Evolutionary conservation across 345 rosid species (phyloP).

Genomic region (Heritiera fomes): DNA sequence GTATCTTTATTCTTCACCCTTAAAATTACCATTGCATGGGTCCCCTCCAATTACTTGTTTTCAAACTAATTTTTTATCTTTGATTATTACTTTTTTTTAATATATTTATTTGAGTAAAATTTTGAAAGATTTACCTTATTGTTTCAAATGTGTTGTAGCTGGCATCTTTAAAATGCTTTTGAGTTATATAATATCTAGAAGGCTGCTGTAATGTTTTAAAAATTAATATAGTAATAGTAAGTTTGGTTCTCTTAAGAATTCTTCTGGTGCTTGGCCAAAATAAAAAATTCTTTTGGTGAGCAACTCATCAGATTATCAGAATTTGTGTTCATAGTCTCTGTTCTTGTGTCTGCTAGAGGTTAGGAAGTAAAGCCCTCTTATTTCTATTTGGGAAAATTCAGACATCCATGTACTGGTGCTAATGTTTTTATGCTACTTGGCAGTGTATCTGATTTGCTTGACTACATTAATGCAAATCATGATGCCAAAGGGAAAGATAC

Average conservation of each 20-base stretch:
- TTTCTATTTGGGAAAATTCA: slow-evolving; percentile 10
- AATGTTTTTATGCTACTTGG: slow-evolving; percentile 29
- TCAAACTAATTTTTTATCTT: background rate
- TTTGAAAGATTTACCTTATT: background rate
- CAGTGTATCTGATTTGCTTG: slow-evolving; percentile 97
- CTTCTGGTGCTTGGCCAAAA: background rate
- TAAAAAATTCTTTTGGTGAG: no score
- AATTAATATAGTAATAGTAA: background rate
- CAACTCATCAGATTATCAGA: background rate
- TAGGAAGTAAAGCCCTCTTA: slow-evolving; percentile 8
- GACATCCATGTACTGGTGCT: slow-evolving; percentile 25
- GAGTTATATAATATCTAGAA: background rate
- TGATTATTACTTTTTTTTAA: background rate
- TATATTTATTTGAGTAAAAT: background rate
- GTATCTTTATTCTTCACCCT: background rate
- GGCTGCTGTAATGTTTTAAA: background rate
- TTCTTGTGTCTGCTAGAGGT: slow-evolving; percentile 4
- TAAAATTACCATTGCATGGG: no score
- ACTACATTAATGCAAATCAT: slow-evolving; percentile 88
- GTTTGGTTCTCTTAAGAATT: background rate
- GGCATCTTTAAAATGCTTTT: background rate
- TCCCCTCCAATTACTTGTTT: background rate
- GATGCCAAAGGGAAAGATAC: slow-evolving; percentile 71
- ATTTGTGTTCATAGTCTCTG: background rate
- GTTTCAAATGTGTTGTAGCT: background rate